Conservation (phyloP, 805 yeast species). For the Ogataea nitratoaversa region DNA sequence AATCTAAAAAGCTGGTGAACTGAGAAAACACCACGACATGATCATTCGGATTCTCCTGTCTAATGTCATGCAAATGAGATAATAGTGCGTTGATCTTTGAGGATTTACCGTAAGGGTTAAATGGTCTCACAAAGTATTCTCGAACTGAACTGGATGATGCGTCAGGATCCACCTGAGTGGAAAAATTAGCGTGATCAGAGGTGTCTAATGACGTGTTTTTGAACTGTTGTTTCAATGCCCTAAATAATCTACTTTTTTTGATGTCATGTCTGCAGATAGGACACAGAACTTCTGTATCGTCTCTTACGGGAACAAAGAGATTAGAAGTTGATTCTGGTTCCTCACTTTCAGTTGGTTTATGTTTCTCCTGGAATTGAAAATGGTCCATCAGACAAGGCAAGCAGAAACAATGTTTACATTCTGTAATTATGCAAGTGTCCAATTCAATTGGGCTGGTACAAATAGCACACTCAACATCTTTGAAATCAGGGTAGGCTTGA, state of each 20-base stretch:
- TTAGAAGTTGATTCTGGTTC: no score
- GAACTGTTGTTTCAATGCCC: slow-evolving; percentile 28
- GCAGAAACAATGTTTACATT: slow-evolving; percentile 82
- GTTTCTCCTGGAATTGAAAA: slow-evolving; percentile 56
- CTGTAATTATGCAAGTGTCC: slow-evolving; percentile 50
- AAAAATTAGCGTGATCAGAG: slow-evolving; percentile 2
- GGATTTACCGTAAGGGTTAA: slow-evolving; percentile 53
- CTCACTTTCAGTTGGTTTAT: slow-evolving; percentile 2
- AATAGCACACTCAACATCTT: slow-evolving; percentile 72
- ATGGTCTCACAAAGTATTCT: slow-evolving; percentile 33
- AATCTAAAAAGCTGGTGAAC: slow-evolving; percentile 76
- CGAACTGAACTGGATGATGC: slow-evolving; percentile 3
- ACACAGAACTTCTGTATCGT: slow-evolving; percentile 45
- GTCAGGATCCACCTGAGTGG: slow-evolving; percentile 10
- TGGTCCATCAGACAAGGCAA: slow-evolving; percentile 68
- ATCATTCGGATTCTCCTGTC: slow-evolving; percentile 55
- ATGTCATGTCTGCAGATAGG: slow-evolving; percentile 70
- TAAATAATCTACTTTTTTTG: slow-evolving; percentile 44
- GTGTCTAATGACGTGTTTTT: slow-evolving; percentile 16
- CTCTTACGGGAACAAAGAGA: background rate
- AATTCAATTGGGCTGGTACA: slow-evolving; percentile 64
- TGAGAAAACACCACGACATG: slow-evolving; percentile 89
- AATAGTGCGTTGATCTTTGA: slow-evolving; percentile 71
- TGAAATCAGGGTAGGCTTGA: slow-evolving; percentile 30
- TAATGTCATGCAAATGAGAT: slow-evolving; percentile 50